Base-by-base conservation (phyloP, 2,329 filamentous ascomycete species). In the Macrophomina phaseolina region DNA sequence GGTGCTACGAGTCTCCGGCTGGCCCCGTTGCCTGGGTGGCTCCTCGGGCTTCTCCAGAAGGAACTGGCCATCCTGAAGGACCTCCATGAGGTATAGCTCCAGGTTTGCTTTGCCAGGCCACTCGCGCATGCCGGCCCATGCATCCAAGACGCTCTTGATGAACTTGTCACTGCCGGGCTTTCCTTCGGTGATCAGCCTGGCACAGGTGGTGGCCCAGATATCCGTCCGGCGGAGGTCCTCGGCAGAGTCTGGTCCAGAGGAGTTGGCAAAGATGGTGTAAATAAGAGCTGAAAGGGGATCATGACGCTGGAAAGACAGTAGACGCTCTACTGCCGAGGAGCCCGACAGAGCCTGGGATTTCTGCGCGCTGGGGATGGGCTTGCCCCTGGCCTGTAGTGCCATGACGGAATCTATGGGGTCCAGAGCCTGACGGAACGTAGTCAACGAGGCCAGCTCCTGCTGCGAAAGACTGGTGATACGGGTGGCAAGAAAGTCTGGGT, bases 21-120 rank as follows among this genome's bases (percentile, higher is more conserved):
- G 89, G 79, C 38, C 64, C 70, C 90, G 84, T 68, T 89, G 89
- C 42, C 89, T 87, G 69, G 91, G 74, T 7, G 78, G 90, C 74
- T 93, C 91, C 77, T 94, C 91, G 73, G 92, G 89, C 74, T 91
- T 90, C 74, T 97, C 93, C 72, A 97, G 84, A 67, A 98, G 84
- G 75, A 97, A 97, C 46, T 93, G 91, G 71, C 95, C 95, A 73
- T 96, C 91, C 79, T 97, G 92, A 38, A 99, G 86, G 68, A 96
- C 92, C 76, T 95, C 92, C 91, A 97, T 95, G 12, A 99, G 86
- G 77, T 94, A 98, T 80, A 93, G 91, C 80, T 97, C 94, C 84
- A 99, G 89, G 70, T 93, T 95, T 71, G 90, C 88, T 73, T 91
- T 93, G 67, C 93, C 93, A 48, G 92, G 91, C 94, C 94, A 98